Evolutionary conservation across 345 rosid genomes (phyloP).

Genomic region (Camelina sativa): DNA sequence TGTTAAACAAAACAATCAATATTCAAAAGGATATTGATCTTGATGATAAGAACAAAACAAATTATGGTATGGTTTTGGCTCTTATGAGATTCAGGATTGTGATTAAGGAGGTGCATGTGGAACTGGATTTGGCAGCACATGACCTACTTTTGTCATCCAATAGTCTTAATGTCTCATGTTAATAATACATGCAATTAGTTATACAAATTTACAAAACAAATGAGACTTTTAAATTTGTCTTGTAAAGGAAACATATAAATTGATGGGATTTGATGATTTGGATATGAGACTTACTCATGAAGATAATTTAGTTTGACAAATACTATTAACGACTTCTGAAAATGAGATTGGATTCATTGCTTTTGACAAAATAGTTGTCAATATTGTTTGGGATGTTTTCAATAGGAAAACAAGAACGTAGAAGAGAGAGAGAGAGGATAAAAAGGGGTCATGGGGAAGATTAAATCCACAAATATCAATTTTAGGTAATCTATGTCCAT

Average conservation of each 20-base stretch:
- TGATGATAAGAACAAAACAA: slow-evolving; percentile 1
- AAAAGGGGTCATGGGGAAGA: no score
- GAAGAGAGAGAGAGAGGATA: no score
- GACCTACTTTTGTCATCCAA: slow-evolving; percentile 9
- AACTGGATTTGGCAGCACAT: slow-evolving; percentile 33
- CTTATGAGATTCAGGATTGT: neutral
- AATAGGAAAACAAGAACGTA: no score
- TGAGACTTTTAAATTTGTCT: neutral
- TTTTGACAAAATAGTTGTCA: neutral
- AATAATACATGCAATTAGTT: neutral
- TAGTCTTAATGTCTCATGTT: slow-evolving; percentile 4
- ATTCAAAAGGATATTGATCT: neutral
- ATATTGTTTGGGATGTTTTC: no score
- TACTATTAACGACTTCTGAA: neutral
- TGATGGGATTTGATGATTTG: neutral
- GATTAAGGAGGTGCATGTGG: slow-evolving; percentile 33
- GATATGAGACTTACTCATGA: neutral
- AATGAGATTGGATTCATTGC: neutral
- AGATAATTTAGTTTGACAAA: neutral
- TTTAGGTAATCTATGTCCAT: no score
- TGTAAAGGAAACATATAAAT: slow-evolving; percentile 2
- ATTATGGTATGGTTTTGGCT: neutral
- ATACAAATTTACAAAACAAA: neutral
- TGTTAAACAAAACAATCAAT: no score
- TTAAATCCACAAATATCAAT: no score